Conservation (phyloP, 75 land plant genomes). For the Picea glauca region DNA sequence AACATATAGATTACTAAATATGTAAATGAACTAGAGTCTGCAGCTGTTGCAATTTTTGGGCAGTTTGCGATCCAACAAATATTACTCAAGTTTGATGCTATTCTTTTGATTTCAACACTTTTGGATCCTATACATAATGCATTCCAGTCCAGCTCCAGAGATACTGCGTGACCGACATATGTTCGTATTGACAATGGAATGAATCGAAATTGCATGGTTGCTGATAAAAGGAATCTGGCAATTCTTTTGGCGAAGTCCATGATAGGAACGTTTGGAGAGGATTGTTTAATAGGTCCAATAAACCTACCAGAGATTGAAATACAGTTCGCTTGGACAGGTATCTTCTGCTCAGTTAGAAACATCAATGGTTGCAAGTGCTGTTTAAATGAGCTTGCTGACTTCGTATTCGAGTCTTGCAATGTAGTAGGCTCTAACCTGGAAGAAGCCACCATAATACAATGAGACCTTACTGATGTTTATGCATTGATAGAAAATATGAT, state of each 20-base stretch:
- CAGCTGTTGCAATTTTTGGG: conserved; percentile 54
- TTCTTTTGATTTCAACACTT: conserved; percentile 50
- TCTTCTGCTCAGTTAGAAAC: conserved; percentile 54
- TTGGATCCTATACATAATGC: conserved; percentile 41
- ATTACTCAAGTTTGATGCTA: conserved; percentile 67
- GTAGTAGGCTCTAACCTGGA: conserved; percentile 18
- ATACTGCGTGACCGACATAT: conserved; percentile 43
- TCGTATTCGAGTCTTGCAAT: conserved; percentile 52
- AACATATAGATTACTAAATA: conserved; percentile 20
- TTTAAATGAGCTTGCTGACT: conserved; percentile 55
- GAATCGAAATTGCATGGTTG: conserved; percentile 52
- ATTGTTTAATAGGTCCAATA: conserved; percentile 55
- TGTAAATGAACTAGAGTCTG: conserved; percentile 33
- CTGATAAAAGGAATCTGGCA: conserved; percentile 55
- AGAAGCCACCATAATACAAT: conserved; percentile 24
- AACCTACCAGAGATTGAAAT: conserved; percentile 32
- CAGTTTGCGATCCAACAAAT: conserved; percentile 60
- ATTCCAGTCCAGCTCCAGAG: conserved; percentile 18
- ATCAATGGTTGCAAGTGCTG: conserved; percentile 63
- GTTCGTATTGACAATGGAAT: conserved; percentile 53
- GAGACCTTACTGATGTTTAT: conserved; percentile 36
- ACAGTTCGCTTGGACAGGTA: conserved; percentile 62
- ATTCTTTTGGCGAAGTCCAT: conserved; percentile 65
- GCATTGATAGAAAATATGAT: conserved; percentile 61
- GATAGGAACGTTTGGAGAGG: conserved; percentile 59